A percentile compares a stretch with the other conserved stretches of the same genome.
Conservation (phyloP, 176 grass and related monocot species). For the Oropetium thomaeum region DNA sequence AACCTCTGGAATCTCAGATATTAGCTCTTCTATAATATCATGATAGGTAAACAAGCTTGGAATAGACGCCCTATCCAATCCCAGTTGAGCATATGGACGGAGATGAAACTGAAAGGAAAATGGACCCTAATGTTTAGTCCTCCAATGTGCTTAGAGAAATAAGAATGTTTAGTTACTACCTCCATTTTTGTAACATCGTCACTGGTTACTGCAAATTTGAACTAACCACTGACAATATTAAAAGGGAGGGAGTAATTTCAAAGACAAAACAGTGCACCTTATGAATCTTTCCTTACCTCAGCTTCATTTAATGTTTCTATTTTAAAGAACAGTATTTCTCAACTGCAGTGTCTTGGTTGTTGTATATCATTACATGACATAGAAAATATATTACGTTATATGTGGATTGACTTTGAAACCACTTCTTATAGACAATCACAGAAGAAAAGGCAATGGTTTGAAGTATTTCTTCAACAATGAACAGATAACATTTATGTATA, state of each 20-base stretch:
- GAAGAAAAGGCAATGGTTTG: background rate
- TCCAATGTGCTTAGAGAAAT: slow-evolving; percentile 7
- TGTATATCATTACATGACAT: background rate
- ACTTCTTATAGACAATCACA: background rate
- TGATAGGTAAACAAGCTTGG: slow-evolving; percentile 51
- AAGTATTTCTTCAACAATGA: background rate
- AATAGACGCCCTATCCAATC: slow-evolving; percentile 78
- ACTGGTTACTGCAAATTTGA: no score
- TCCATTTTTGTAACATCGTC: no score
- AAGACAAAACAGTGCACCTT: background rate
- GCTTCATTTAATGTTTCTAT: slow-evolving; percentile 6
- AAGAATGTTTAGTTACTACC: slow-evolving; percentile 23
- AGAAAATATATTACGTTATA: background rate
- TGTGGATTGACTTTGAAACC: background rate
- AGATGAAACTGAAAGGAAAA: slow-evolving; percentile 76
- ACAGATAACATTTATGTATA: background rate
- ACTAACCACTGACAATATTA: no score
- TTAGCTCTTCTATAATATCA: slow-evolving; percentile 79
- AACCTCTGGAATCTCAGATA: slow-evolving; percentile 78
- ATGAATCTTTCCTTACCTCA: background rate
- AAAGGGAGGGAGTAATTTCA: no score
- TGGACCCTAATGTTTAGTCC: background rate
- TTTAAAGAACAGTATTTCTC: background rate
- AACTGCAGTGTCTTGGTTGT: background rate
- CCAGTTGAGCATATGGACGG: slow-evolving; percentile 78